A percentile compares a stretch with the other conserved stretches of the same genome.
Evolutionary conservation across 371 early-diverging fungal species (phyloP).

Genomic region (Paraphysoderma sedebokerense): DNA sequence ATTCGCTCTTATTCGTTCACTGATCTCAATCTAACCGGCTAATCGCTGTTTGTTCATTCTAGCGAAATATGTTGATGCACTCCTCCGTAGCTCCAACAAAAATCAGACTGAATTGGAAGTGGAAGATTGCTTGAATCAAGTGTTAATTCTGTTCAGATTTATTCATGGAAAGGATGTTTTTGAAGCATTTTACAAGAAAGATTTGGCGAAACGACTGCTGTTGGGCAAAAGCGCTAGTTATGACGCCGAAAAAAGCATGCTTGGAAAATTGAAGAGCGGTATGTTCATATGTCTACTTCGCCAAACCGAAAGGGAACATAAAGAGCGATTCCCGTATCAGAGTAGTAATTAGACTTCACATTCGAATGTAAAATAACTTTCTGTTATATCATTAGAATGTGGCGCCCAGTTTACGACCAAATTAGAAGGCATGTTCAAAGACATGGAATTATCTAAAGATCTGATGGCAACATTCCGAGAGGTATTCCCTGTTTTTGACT

Average conservation of each 20-base stretch:
- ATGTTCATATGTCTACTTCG: slow-evolving; percentile 2
- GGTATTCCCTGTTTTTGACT: too few relatives aligned
- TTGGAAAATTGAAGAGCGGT: slow-evolving; percentile 62
- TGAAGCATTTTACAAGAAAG: slow-evolving; percentile 84
- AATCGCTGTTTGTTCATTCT: too few relatives aligned
- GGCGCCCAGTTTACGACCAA: slow-evolving; percentile 75
- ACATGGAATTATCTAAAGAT: slow-evolving; percentile 18
- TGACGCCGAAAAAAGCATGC: slow-evolving; percentile 68
- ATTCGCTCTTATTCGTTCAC: too few relatives aligned
- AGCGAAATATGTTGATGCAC: slow-evolving; percentile 9
- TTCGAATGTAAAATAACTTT: not conserved
- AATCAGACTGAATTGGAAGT: slow-evolving; percentile 39
- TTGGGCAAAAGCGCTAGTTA: slow-evolving; percentile 50
- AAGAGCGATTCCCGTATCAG: too few relatives aligned
- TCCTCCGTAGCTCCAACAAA: slow-evolving; percentile 16
- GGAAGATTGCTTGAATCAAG: slow-evolving; percentile 42
- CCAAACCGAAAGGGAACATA: too few relatives aligned
- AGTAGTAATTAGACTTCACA: not conserved
- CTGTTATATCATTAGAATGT: slow-evolving; percentile 38
- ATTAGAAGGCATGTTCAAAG: slow-evolving; percentile 61
- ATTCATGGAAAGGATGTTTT: slow-evolving; percentile 88
- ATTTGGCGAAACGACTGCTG: slow-evolving; percentile 72
- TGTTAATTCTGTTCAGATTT: slow-evolving; percentile 67
- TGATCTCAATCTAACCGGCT: too few relatives aligned
- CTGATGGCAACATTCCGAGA: slow-evolving; percentile 10